Evolutionary conservation across 139 green algal species (phyloP).

Genomic region (Asterochloris sp.): DNA sequence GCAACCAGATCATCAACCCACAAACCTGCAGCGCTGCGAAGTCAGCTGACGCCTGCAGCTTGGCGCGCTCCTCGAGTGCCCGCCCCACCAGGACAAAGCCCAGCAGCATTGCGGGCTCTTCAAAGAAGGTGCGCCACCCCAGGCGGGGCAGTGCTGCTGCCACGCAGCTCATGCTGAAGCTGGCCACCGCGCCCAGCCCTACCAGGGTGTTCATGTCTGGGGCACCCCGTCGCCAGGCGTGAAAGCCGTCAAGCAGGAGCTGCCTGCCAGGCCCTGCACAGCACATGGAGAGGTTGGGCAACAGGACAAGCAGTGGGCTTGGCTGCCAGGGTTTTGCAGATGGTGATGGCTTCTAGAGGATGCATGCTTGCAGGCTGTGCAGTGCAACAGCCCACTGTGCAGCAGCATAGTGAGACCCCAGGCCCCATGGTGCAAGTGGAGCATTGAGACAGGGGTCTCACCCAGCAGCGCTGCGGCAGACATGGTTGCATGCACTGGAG

Average conservation of each 20-base stretch:
- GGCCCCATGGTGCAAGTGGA: not conserved
- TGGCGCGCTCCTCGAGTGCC: constrained; percentile 89
- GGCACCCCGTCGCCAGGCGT: constrained; percentile 49
- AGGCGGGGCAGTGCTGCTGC: constrained; percentile 66
- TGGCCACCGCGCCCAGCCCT: constrained; percentile 76
- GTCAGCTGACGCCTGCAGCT: constrained; percentile 85
- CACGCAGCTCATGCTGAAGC: constrained; percentile 80
- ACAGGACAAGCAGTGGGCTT: too few species aligned
- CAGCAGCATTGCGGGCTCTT: constrained; percentile 98
- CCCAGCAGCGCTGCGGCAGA: constrained; percentile 76
- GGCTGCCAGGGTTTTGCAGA: too few species aligned
- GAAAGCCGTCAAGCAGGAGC: constrained; percentile 69
- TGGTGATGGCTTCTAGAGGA: not conserved
- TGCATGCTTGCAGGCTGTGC: not conserved
- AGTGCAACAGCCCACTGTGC: not conserved
- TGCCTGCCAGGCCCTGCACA: constrained; percentile 66
- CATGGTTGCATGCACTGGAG: constrained; percentile 67
- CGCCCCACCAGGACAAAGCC: constrained; percentile 88
- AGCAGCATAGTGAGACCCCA: not conserved
- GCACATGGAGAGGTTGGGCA: too few species aligned
- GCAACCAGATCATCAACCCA: too few species aligned
- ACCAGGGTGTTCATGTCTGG: constrained; percentile 99
- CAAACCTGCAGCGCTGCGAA: constrained; percentile 76
- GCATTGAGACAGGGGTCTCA: constrained; percentile 20
- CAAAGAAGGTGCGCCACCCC: constrained; percentile 94